Evolutionary conservation across 148 eudicot genomes (phyloP).

Genomic region (Persicaria tinctoria): DNA sequence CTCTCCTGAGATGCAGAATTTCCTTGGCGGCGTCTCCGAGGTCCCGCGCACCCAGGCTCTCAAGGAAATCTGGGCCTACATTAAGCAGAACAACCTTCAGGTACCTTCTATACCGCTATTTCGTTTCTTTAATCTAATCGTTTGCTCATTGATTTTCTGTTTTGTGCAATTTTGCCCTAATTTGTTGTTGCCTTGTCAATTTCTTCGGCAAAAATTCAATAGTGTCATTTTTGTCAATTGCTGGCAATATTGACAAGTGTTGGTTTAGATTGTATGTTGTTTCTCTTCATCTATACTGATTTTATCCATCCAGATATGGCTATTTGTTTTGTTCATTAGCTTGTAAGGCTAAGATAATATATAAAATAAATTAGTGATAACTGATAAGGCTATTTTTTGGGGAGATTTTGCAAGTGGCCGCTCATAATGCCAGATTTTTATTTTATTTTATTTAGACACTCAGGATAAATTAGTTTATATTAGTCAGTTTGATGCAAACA

Average conservation of each 20-base stretch:
- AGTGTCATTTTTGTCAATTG: not conserved
- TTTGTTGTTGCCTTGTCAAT: not conserved
- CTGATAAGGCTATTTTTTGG: too few species aligned
- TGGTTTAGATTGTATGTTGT: not conserved
- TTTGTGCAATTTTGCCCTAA: not conserved
- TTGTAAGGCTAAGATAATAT: not conserved
- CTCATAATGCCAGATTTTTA: too few species aligned
- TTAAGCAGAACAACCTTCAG: constrained; percentile 73
- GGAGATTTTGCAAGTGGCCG: too few species aligned
- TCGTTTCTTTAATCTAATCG: not conserved
- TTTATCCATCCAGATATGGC: not conserved
- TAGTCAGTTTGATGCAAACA: too few species aligned
- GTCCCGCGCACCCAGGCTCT: constrained; percentile 70
- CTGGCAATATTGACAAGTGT: not conserved
- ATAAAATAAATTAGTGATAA: too few species aligned
- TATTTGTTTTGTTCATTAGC: not conserved
- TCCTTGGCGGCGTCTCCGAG: constrained; percentile 56
- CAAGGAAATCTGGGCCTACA: constrained; percentile 84
- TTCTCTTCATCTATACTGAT: not conserved
- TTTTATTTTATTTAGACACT: too few species aligned
- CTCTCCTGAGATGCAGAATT: constrained; percentile 57
- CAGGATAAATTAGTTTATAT: not conserved
- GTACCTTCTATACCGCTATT: constrained; percentile 16
- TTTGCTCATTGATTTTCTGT: not conserved
- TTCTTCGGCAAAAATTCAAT: not conserved